Evolutionary conservation across 2,329 filamentous ascomycete genomes (phyloP).

Genomic region (Aspergillus sp.): DNA sequence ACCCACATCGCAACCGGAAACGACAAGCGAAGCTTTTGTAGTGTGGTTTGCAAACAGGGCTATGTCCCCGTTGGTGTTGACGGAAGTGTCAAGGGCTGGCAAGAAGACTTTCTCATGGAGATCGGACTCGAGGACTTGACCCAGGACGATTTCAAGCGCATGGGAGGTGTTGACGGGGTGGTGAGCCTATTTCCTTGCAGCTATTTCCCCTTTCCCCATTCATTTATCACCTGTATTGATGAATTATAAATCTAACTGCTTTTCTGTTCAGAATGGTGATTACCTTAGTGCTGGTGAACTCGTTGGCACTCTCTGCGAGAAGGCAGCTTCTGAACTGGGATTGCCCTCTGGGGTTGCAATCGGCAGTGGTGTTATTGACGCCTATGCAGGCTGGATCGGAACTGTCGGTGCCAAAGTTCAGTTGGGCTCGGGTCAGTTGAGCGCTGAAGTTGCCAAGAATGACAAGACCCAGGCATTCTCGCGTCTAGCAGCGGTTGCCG

Average conservation of each 20-base stretch:
- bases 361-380: conserved; percentile 94
- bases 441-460: conserved; percentile 66
- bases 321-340: conserved; percentile 77
- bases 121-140: conserved; percentile 84
- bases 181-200: conserved; percentile 58
- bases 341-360: conserved; percentile 84
- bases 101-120: conserved; percentile 82
- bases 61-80: conserved; percentile 96
- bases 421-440: conserved; percentile 63
- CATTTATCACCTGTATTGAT: conserved; percentile 3
- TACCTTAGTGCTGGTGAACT: conserved; percentile 90
- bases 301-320: conserved; percentile 77
- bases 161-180: conserved; percentile 92
- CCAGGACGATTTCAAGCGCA: conserved; percentile 82
- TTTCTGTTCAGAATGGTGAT: conserved; percentile 67
- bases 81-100: conserved; percentile 96
- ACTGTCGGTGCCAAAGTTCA: conserved; percentile 96
- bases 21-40: conserved; percentile 90
- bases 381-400: conserved; percentile 97
- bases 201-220: conserved; percentile 4
- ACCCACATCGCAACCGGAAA: conserved; percentile 91
- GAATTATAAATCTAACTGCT: conserved; percentile 5
- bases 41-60: conserved; percentile 94
- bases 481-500: conserved; percentile 86
- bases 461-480: conserved; percentile 91